phyloP scores from a whole-genome alignment of 2,329 filamentous ascomycete species.

The Aureobasidium melanogenum region DNA sequence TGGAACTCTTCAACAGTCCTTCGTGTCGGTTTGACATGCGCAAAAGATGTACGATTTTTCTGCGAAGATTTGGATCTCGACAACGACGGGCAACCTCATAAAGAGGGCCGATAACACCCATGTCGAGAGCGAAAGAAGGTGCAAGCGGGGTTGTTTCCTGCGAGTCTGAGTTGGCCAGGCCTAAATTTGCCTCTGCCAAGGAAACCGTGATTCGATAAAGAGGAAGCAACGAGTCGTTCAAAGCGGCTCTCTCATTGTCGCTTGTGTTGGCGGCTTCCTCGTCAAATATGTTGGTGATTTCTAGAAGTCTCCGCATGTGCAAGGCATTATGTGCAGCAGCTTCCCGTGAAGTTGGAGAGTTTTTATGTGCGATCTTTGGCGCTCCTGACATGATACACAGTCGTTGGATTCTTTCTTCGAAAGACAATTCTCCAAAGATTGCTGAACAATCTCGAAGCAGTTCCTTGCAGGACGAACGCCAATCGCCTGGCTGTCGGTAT shows the following conservation, averaged over 20 bases:
- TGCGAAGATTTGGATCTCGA: conserved; percentile 17
- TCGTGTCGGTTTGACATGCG: conserved; percentile 16
- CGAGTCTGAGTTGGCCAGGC: background rate
- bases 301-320: background rate
- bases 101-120: conserved; percentile 20
- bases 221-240: background rate
- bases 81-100: conserved; percentile 20
- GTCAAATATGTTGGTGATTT: background rate
- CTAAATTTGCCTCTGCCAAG: background rate
- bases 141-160: background rate
- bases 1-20: conserved; percentile 15
- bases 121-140: conserved; percentile 20
- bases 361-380: background rate
- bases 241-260: background rate
- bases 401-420: background rate
- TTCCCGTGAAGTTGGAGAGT: background rate
- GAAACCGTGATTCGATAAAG: background rate
- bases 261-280: background rate
- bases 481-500: background rate
- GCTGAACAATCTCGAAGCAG: background rate
- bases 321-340: background rate
- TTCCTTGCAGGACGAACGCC: background rate
- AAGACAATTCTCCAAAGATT: background rate
- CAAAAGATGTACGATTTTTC: conserved; percentile 17
- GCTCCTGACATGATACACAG: background rate